Evolutionary conservation across 495 filamentous ascomycete species (phyloP).

Genomic region (Talaromyces nanjingensis): DNA sequence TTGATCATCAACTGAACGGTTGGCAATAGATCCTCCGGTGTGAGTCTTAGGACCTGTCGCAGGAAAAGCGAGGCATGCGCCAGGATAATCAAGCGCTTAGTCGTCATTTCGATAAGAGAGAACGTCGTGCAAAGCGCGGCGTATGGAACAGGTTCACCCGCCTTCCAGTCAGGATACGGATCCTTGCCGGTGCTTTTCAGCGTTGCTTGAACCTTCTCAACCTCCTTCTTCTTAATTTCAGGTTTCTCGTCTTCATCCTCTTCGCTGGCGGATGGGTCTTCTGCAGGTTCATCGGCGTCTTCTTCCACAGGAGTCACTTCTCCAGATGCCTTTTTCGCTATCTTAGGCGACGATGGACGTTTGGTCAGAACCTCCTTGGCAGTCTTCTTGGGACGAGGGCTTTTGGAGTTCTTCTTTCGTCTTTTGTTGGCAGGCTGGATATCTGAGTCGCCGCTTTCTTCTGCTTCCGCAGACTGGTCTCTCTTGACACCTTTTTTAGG

Average conservation of each 20-base stretch:
- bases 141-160: conserved; percentile 84
- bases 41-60: conserved; percentile 84
- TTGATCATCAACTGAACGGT: conserved; percentile 95
- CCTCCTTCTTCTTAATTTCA: conserved; percentile 64
- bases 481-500: conserved; percentile 25
- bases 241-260: conserved; percentile 71
- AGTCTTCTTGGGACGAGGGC: conserved; percentile 20
- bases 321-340: conserved; percentile 26
- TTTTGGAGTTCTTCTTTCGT: conserved; percentile 23
- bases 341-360: conserved; percentile 18
- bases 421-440: conserved; percentile 44
- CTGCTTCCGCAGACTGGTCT: conserved; percentile 26
- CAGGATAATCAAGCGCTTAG: conserved; percentile 78
- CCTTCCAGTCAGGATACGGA: conserved; percentile 90
- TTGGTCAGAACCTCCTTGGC: conserved; percentile 13
- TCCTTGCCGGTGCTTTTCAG: conserved; percentile 60
- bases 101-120: conserved; percentile 86
- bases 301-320: conserved; percentile 31
- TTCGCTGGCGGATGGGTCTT: conserved; percentile 38
- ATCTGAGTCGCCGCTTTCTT: conserved; percentile 44
- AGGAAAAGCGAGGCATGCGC: conserved; percentile 87
- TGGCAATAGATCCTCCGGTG: conserved; percentile 78
- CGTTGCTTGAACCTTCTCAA: conserved; percentile 76
- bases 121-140: conserved; percentile 93
- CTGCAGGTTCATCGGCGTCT: conserved; percentile 41